Evolutionary conservation across 441 rosid genomes (phyloP), one percentile per base, ranked within the genome.

Genomic region (Syzygium malaccense): DNA sequence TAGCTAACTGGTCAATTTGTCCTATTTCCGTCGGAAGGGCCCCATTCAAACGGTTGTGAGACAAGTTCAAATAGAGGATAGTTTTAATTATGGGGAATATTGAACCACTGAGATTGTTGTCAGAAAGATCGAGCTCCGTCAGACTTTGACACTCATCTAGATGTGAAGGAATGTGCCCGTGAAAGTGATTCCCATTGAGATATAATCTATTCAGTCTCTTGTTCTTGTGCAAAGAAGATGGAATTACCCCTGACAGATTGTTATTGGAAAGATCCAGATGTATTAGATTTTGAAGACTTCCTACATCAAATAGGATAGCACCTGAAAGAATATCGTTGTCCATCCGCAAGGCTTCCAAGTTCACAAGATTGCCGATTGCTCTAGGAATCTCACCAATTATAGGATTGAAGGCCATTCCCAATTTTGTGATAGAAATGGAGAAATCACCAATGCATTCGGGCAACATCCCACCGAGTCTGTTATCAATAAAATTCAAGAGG

Each of bases 181-280:
- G 32, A 2, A 60, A 60, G 8, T 28, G 17, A 60, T 62, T 62
- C 37, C 71, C 71, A n/a, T 28, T 19, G n/a, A 62, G 37, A 62
- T 0, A 2, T 68, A 68, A 62, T n/a, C 0, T 0, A 1, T 7
- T 62, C 71, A 62, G n/a, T 62, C 17, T 62, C 71, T 62, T 62
- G 33, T 0, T 14, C 10, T n/a, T 37, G 41, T 37, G 71, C 9
- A 62, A n/a, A 14, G 19, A 62, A 2, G 20, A 62, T 62, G 68
- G 48, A 49, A 86, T 71, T 54, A 92, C 91, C 17, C 93, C 94
- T 86, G 90, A 91, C 9, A 93, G 91, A 45, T 86, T 85, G 17
- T 45, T 83, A 86, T 90, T 88, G 37, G 20, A n/a, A 33, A n/a
- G 33, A n/a, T 0, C 0, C 2, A 62, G 4, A 6, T n/a, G 0